Conservation (phyloP, 2,329 filamentous ascomycete species). For the Alternaria sp. region DNA sequence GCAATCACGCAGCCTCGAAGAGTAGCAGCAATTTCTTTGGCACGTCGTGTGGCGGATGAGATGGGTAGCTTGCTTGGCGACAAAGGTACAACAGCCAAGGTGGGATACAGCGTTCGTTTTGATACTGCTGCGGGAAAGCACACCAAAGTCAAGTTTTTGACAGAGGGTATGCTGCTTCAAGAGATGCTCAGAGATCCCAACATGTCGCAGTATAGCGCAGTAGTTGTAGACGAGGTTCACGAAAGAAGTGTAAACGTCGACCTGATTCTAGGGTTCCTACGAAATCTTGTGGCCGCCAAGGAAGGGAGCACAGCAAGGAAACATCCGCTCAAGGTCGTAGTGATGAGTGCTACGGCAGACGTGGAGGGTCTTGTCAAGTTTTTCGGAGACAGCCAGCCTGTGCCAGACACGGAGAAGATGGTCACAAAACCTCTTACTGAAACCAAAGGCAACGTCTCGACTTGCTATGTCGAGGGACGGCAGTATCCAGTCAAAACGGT, state of each 20-base stretch:
- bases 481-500: constrained; percentile 83
- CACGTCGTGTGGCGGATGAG: constrained; percentile 85
- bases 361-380: constrained; percentile 80
- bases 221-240: constrained; percentile 96
- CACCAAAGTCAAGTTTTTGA: constrained; percentile 91
- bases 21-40: constrained; percentile 91
- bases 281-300: constrained; percentile 72
- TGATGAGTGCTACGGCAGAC: constrained; percentile 98
- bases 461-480: constrained; percentile 80
- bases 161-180: constrained; percentile 94
- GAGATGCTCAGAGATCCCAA: constrained; percentile 88
- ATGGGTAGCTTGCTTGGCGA: constrained; percentile 71
- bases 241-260: constrained; percentile 96
- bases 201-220: constrained; percentile 83
- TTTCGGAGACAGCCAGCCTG: constrained; percentile 61
- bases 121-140: constrained; percentile 83
- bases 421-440: constrained; percentile 13
- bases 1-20: constrained; percentile 94
- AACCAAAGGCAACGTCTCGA: constrained; percentile 45
- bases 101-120: constrained; percentile 95
- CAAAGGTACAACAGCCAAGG: constrained; percentile 67
- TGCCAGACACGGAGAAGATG: constrained; percentile 21
- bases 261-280: constrained; percentile 85
- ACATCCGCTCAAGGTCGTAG: constrained; percentile 79
- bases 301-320: constrained; percentile 70